A percentile compares a stretch with the other conserved stretches of the same genome.
phyloP scores from a whole-genome alignment of 208 protist genomes.

The Crithidia bombi region DNA sequence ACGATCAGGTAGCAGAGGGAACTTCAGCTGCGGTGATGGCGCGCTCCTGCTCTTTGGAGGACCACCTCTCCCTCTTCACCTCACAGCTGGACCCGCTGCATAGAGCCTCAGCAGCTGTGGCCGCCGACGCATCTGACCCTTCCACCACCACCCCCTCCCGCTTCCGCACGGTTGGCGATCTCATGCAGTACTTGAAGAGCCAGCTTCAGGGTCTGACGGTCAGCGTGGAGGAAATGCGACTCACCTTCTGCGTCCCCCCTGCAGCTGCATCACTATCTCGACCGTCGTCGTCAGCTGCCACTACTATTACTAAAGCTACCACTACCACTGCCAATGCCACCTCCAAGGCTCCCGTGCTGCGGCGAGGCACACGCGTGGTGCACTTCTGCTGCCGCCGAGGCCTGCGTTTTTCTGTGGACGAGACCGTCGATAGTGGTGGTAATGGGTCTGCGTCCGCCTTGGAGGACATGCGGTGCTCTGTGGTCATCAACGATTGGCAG shows the following conservation, averaged over 20 bases:
- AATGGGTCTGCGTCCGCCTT: conserved; percentile 2
- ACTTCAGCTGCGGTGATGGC: conserved; percentile 16
- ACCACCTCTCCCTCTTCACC: conserved; percentile 17
- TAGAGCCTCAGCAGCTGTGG: background rate
- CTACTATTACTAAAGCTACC: background rate
- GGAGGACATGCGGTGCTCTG: conserved; percentile 39
- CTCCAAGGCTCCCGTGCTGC: background rate
- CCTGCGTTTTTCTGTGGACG: conserved; percentile 34
- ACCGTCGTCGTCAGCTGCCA: background rate
- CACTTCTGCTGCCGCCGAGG: conserved; percentile 32
- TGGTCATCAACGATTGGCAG: conserved; percentile 34
- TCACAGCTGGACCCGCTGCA: background rate
- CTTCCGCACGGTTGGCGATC: conserved; percentile 41
- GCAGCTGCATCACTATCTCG: background rate
- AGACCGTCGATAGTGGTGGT: conserved; percentile 1
- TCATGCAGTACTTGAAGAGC: conserved; percentile 42
- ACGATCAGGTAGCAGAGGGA: too few species aligned
- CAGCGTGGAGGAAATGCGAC: conserved; percentile 28
- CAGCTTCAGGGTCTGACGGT: conserved; percentile 40
- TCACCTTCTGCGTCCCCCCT: conserved; percentile 43
- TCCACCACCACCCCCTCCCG: background rate
- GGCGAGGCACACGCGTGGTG: conserved; percentile 21
- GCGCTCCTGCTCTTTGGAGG: conserved; percentile 34
- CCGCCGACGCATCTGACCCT: background rate
- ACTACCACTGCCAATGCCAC: background rate